Percentiles rank a stretch among this genome's conserved stretches.
Conservation (phyloP, 495 filamentous ascomycete species). For the Penicillium odoratum region DNA sequence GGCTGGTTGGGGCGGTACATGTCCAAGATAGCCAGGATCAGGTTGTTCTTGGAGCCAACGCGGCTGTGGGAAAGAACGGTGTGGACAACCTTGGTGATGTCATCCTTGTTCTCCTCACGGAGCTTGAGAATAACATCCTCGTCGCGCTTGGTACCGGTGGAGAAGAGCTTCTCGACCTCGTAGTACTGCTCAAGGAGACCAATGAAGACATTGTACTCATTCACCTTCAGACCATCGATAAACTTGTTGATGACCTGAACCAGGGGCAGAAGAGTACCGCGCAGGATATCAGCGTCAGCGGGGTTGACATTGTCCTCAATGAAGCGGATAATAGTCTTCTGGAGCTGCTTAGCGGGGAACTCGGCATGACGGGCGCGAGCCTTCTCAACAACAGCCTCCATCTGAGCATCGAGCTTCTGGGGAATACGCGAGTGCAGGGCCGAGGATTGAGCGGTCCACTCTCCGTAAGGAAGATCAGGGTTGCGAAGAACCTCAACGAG, state of each 20-base stretch:
- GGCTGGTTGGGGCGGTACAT: constrained; percentile 96
- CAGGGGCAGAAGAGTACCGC: constrained; percentile 73
- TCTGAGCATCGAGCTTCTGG: constrained; percentile 77
- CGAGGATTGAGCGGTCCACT: constrained; percentile 93
- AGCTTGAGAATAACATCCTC: constrained; percentile 94
- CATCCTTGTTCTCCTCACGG: constrained; percentile 93
- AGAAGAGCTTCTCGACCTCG: constrained; percentile 82
- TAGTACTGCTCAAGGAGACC: constrained; percentile 76
- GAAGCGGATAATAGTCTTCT: constrained; percentile 82
- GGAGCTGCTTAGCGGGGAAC: constrained; percentile 88
- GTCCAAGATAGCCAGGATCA: constrained; percentile 87
- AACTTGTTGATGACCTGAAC: constrained; percentile 80
- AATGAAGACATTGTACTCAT: constrained; percentile 84
- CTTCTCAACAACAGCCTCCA: constrained; percentile 82
- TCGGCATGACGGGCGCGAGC: constrained; percentile 73
- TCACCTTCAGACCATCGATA: constrained; percentile 81
- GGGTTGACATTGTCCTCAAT: constrained; percentile 79
- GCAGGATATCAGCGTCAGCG: constrained; percentile 68
- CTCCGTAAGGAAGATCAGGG: constrained; percentile 89
- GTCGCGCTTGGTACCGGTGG: constrained; percentile 77
- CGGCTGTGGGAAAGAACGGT: constrained; percentile 92
- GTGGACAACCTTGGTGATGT: constrained; percentile 76
- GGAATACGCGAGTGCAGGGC: constrained; percentile 96
- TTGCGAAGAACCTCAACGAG: constrained; percentile 87
- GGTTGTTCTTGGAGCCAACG: constrained; percentile 89